Base-by-base conservation (phyloP, 768 basidiomycete species). In the Cystoderma amianthinum region DNA sequence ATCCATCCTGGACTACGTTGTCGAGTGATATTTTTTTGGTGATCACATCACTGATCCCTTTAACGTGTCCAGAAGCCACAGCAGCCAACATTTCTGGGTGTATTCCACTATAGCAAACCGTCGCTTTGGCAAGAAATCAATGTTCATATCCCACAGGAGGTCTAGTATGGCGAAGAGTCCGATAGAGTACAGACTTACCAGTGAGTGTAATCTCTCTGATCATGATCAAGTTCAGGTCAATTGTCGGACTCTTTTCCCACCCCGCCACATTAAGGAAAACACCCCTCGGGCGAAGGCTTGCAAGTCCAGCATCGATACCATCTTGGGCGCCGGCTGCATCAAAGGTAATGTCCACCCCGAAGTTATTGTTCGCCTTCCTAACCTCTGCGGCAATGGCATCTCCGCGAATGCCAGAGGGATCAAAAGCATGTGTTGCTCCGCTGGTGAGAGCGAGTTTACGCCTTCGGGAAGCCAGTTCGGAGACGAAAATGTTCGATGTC, bases 261-360 rank as follows among this genome's bases (percentile, higher is more conserved):
- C 69, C 42, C 1, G 70, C 67, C 13, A 74, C 55, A 44, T 67
- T 66, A 12, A 71, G 51, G 16, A 69, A 47, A 0, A 51, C 60
- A 13, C 74, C 72, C 23, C 65, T 49, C 1, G 65, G 52, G 16
- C 64, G 59, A 5, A 71, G 53, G 19, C 63, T 60, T 5, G 41
- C 25, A 12, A 74, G 48, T 5, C 62, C 66, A 5, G 58, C 47
- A 25, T 66, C 60, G 12, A 73, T 41, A 32, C 62, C 59, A 11
- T 53, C 53, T 45, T 69, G 66, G 2, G 60, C 46, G 1, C 72
- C 72, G 3, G 71, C 68, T 11, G 71, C 69, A 33, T 76, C 74
- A 47, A 71, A 72, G 3, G 61, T 67, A 35, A 72, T 55, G 44
- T 72, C 67, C 9, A 68, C 68, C 16, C 72, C 72, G 3, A 48